phyloP scores from a whole-genome alignment of 352 stramenopile genomes.

The Phytophthora syringae region DNA sequence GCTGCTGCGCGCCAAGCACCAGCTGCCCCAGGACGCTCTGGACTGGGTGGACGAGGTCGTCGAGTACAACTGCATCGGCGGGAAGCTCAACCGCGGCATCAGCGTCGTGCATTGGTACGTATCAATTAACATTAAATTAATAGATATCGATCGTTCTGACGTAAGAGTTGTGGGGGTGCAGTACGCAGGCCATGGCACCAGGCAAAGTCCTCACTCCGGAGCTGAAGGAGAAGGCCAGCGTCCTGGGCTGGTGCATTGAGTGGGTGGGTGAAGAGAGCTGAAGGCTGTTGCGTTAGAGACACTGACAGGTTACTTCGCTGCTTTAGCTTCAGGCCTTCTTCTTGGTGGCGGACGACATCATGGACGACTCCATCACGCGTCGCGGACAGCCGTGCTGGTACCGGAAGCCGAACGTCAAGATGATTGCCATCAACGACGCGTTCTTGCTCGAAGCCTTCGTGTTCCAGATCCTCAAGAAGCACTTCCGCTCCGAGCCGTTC shows the following conservation, averaged over 20 bases:
- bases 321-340: slow-evolving; percentile 98
- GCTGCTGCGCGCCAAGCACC: slow-evolving; percentile 63
- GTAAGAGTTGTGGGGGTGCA: slow-evolving; percentile 18
- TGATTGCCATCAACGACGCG: slow-evolving; percentile 98
- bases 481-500: slow-evolving; percentile 81
- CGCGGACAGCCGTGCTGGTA: slow-evolving; percentile 98
- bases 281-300: neutral
- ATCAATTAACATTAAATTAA: neutral
- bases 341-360: slow-evolving; percentile 98
- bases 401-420: slow-evolving; percentile 85
- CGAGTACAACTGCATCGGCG: slow-evolving; percentile 97
- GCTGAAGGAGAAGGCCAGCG: slow-evolving; percentile 85
- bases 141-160: neutral
- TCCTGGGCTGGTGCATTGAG: slow-evolving; percentile 99
- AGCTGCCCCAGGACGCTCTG: slow-evolving; percentile 79
- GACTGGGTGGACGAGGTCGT: slow-evolving; percentile 87
- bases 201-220: slow-evolving; percentile 62
- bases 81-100: slow-evolving; percentile 98
- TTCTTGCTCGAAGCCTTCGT: slow-evolving; percentile 96
- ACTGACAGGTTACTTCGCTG: neutral
- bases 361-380: slow-evolving; percentile 96
- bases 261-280: slow-evolving; percentile 67
- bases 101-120: slow-evolving; percentile 92
- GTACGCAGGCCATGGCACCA: slow-evolving; percentile 64
- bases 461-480: slow-evolving; percentile 90